These are phyloP conservation scores for Bacidia gigantensis DNA, from an alignment of 495 filamentous ascomycete species.

Conservation along the genomic window DNA sequence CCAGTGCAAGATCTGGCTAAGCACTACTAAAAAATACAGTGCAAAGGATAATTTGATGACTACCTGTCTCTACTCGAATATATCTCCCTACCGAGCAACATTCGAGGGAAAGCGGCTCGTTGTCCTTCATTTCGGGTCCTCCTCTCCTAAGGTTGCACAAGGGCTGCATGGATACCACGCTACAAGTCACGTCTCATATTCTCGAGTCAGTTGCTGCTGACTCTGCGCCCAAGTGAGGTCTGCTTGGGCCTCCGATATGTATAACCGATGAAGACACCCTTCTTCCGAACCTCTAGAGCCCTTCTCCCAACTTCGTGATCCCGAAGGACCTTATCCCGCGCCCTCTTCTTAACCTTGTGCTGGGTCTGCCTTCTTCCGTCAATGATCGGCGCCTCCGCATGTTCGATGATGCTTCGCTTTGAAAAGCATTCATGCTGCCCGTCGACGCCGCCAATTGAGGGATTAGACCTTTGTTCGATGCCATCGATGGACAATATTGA, in stretches of 20 bases:
- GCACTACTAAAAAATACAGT: no score
- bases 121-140: no score
- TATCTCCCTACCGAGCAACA: no score
- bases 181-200: no score
- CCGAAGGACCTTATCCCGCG: conserved; percentile 65
- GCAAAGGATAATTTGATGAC: no score
- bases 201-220: no score
- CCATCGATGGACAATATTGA: not conserved
- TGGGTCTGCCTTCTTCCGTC: conserved; percentile 4
- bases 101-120: no score
- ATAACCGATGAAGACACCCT: conserved; percentile 79
- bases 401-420: not conserved
- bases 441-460: conserved; percentile 11
- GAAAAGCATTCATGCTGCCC: not conserved
- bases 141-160: no score
- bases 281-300: conserved; percentile 65
- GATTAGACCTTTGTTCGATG: not conserved
- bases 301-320: conserved; percentile 48
- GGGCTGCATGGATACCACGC: no score
- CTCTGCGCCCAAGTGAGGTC: conserved; percentile 11
- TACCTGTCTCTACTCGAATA: no score
- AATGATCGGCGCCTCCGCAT: not conserved
- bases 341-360: conserved; percentile 49
- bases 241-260: conserved; percentile 54
- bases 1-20: no score